phyloP scores from a whole-genome alignment of 75 land plant species.

The Picea sitchensis region DNA sequence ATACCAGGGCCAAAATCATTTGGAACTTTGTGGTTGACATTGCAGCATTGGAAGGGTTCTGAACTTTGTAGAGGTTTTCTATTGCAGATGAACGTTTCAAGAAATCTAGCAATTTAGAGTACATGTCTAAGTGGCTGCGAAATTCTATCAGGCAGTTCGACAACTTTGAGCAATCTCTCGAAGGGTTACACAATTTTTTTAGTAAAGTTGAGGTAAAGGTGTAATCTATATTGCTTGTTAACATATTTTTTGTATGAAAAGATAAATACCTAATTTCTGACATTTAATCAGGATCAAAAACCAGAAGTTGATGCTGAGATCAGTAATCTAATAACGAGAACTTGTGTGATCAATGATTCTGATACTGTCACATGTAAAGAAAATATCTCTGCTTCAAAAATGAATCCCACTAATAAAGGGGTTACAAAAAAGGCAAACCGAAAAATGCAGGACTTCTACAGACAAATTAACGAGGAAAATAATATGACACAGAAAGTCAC shows the following conservation, averaged over 20 bases:
- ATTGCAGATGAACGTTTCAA: conserved; percentile 82
- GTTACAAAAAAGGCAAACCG: not conserved
- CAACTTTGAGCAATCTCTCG: conserved; percentile 54
- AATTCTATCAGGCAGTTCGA: conserved; percentile 69
- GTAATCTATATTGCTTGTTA: not conserved
- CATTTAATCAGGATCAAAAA: conserved; percentile 7
- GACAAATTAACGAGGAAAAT: not conserved
- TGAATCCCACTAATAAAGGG: not conserved
- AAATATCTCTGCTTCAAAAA: not conserved
- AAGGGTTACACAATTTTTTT: conserved; percentile 62
- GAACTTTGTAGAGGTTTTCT: conserved; percentile 1
- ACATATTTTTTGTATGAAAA: not conserved
- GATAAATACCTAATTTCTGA: not conserved
- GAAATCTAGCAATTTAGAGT: conserved; percentile 54
- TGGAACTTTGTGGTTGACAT: not conserved
- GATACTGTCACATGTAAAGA: conserved; percentile 13
- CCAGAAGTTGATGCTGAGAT: not conserved
- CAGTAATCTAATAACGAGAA: conserved; percentile 12
- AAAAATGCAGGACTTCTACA: not conserved
- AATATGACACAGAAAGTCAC: not conserved
- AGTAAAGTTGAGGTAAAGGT: conserved; percentile 50
- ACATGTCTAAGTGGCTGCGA: conserved; percentile 92
- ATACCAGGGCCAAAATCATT: not conserved
- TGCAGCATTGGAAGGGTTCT: not conserved
- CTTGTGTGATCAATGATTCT: not conserved